Evolutionary conservation across 805 yeast species (phyloP), one percentile per base, ranked within the genome.

Genomic region (Maudiozyma saulgeensis): DNA sequence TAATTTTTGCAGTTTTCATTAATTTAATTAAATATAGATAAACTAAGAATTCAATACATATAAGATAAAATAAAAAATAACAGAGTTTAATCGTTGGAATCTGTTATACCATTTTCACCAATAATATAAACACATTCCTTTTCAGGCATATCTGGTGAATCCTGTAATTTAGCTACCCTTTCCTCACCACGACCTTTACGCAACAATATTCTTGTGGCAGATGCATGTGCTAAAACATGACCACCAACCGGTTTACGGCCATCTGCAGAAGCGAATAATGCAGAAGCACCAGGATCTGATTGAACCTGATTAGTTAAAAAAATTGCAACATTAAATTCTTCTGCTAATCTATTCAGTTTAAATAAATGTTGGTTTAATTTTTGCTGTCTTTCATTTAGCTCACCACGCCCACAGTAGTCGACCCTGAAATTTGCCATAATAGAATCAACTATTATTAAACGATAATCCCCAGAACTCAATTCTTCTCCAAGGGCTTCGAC

Each of bases 171-270:
- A 42, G 89, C 88, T 31, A 84, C 87, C 67, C 90, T 75, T 56
- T 84, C 88, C 52, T 84, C 90, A 6, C 82, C 90, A 56, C 88
- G 75, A 26, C 90, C 91, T 62, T 84, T 84, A 56, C 87, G 76
- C 54, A 84, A 73, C 19, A 84, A 69, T 37, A 85, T 76, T 65
- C 93, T 72, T 0, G 93, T 84, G 11, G 89, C 88, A 15, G 88
- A 82, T 5, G 88, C 85, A 68, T 84, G 90, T 1, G 89, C 91
- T 55, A 85, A 71, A 51, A 85, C 84, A 62, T 85, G 89, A 1
- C 93, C 93, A 21, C 93, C 91, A 54, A 84, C 82, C 1, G 93
- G 91, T 63, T 85, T 85, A 57, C 88, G 78, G 6, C 91, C 90
- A 66, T 85, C 91, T 8, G 88, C 89, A 47, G 86, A 76, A 31